These are phyloP conservation scores for Malassezia vespertilionis DNA, from an alignment of 1,284 basidiomycete species.

Conservation along the genomic window DNA sequence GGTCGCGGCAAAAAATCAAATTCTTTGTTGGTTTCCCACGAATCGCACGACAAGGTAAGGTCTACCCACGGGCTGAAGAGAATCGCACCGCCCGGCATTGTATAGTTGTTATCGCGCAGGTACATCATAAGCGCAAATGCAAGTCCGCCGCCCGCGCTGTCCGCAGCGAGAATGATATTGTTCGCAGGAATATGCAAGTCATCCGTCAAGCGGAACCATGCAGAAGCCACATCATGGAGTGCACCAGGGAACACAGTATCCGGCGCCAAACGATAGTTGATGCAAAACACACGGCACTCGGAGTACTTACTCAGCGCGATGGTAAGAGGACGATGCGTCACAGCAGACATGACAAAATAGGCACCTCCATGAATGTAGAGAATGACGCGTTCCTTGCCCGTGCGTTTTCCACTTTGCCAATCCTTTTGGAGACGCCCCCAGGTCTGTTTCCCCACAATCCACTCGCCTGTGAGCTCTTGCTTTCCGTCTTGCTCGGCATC, in stretches of 20 bases:
- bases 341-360: slow-evolving; percentile 84
- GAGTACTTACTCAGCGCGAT: slow-evolving; percentile 82
- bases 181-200: slow-evolving; percentile 75
- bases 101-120: slow-evolving; percentile 52
- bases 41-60: slow-evolving; percentile 88
- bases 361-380: slow-evolving; percentile 94
- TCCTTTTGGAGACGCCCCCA: slow-evolving; percentile 80
- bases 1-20: slow-evolving; percentile 50
- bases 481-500: slow-evolving; percentile 63
- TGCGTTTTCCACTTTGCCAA: slow-evolving; percentile 51
- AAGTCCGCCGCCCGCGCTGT: slow-evolving; percentile 85
- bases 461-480: slow-evolving; percentile 81
- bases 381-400: slow-evolving; percentile 65
- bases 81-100: slow-evolving; percentile 42
- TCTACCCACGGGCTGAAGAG: slow-evolving; percentile 51
- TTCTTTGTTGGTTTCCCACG: slow-evolving; percentile 83
- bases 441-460: slow-evolving; percentile 82
- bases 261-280: slow-evolving; percentile 91
- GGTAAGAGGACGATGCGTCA: slow-evolving; percentile 82
- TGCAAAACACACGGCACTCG: slow-evolving; percentile 86
- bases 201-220: slow-evolving; percentile 74
- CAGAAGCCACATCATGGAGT: slow-evolving; percentile 75
- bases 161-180: slow-evolving; percentile 60
- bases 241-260: slow-evolving; percentile 89
- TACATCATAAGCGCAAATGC: slow-evolving; percentile 80